phyloP scores from a whole-genome alignment of 495 filamentous ascomycete genomes.

The Usnea hakonensis region DNA sequence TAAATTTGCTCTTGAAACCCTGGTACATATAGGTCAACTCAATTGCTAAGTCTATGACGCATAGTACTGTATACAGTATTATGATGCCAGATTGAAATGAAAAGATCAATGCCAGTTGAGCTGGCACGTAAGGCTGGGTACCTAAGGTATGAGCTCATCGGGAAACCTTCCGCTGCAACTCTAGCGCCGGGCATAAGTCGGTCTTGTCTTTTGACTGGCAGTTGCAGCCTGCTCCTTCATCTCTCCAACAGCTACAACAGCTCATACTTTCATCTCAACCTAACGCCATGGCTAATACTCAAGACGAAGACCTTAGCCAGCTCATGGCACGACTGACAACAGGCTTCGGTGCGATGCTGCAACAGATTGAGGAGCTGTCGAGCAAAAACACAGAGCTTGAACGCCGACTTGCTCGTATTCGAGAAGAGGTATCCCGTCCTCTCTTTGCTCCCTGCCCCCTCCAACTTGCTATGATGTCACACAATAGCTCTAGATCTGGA shows the following conservation, averaged over 20 bases:
- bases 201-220: not conserved
- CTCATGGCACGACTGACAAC: slow-evolving; percentile 34
- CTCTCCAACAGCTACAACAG: not conserved
- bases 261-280: not conserved
- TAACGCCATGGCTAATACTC: not conserved
- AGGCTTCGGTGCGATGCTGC: slow-evolving; percentile 44
- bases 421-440: slow-evolving; percentile 38
- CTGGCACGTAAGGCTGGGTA: not conserved
- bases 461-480: slow-evolving; percentile 43
- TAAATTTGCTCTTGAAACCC: too few relatives aligned
- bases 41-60: too few relatives aligned
- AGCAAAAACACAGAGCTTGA: slow-evolving; percentile 40
- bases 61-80: too few relatives aligned
- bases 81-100: too few relatives aligned
- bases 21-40: too few relatives aligned
- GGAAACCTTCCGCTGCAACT: not conserved
- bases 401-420: slow-evolving; percentile 35
- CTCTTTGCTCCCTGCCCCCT: slow-evolving; percentile 11
- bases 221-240: not conserved
- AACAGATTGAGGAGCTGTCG: slow-evolving; percentile 41
- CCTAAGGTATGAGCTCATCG: not conserved
- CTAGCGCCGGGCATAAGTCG: not conserved
- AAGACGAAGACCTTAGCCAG: not conserved
- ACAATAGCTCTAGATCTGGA: slow-evolving; percentile 55
- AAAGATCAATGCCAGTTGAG: too few relatives aligned